These are phyloP conservation scores for Phialocephala sp. DNA, from an alignment of 2,329 filamentous ascomycete species.

Conservation along the genomic window DNA sequence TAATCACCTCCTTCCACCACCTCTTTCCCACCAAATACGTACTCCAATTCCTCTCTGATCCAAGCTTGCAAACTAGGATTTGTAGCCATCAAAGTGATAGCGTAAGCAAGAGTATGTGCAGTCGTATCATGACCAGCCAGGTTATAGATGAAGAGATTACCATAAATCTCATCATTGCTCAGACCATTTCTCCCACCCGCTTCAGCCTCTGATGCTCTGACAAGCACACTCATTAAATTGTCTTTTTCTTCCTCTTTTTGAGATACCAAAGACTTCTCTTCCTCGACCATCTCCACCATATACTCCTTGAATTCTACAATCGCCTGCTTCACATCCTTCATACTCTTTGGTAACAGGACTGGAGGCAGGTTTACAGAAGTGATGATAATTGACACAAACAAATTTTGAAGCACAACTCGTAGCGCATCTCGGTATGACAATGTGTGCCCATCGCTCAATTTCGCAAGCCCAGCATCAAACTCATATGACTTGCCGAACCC, in stretches of 20 bases:
- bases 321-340: constrained; percentile 17
- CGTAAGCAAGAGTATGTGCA: constrained; percentile 39
- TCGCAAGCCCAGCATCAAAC: constrained; percentile 20
- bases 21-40: constrained; percentile 35
- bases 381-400: constrained; percentile 27
- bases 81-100: constrained; percentile 35
- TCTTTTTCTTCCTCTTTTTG: constrained; percentile 33
- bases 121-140: constrained; percentile 44
- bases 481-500: constrained; percentile 48
- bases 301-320: constrained; percentile 27
- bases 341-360: constrained; percentile 7
- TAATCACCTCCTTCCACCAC: constrained; percentile 44
- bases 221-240: constrained; percentile 44
- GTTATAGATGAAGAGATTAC: constrained; percentile 43
- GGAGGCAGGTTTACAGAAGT: constrained; percentile 7
- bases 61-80: constrained; percentile 30
- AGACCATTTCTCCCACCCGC: constrained; percentile 32
- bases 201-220: constrained; percentile 38
- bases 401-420: constrained; percentile 24
- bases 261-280: constrained; percentile 31
- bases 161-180: constrained; percentile 44
- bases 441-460: constrained; percentile 27
- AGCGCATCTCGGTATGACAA: constrained; percentile 29
- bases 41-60: constrained; percentile 34
- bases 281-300: constrained; percentile 30